These are phyloP conservation scores for Fusarium fracticaudum DNA, from an alignment of 2,329 filamentous ascomycete genomes.

Conservation along the genomic window DNA sequence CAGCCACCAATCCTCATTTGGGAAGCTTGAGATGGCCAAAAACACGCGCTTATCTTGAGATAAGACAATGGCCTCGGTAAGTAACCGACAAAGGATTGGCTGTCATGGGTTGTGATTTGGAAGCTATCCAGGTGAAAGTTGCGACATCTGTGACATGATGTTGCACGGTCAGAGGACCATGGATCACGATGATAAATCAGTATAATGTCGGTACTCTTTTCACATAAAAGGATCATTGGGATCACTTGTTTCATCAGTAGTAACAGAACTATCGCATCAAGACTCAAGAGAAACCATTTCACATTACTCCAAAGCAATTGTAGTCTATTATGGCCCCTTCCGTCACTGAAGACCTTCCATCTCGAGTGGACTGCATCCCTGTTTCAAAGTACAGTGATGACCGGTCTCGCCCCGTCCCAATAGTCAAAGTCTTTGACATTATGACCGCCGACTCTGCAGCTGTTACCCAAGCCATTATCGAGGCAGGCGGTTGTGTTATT, in stretches of 20 bases:
- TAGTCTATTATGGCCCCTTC: background rate
- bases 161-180: background rate
- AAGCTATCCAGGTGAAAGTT: background rate
- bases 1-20: background rate
- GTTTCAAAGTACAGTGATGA: background rate
- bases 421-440: background rate
- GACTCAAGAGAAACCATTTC: background rate
- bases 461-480: background rate
- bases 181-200: background rate
- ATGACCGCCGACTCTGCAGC: background rate
- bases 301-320: background rate
- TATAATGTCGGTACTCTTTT: rapidly evolving
- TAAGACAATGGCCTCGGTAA: rapidly evolving
- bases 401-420: background rate
- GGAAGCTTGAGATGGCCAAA: background rate
- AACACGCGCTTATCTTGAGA: background rate
- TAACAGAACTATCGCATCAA: rapidly evolving
- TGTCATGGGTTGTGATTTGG: background rate
- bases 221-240: background rate
- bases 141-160: background rate
- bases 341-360: background rate
- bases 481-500: background rate
- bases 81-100: background rate
- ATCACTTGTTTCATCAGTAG: rapidly evolving
- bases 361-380: background rate